Evolutionary conservation across 1,139 yeast genomes (phyloP), one percentile per base, ranked within the genome.

Genomic region (Candida glucosophila): DNA sequence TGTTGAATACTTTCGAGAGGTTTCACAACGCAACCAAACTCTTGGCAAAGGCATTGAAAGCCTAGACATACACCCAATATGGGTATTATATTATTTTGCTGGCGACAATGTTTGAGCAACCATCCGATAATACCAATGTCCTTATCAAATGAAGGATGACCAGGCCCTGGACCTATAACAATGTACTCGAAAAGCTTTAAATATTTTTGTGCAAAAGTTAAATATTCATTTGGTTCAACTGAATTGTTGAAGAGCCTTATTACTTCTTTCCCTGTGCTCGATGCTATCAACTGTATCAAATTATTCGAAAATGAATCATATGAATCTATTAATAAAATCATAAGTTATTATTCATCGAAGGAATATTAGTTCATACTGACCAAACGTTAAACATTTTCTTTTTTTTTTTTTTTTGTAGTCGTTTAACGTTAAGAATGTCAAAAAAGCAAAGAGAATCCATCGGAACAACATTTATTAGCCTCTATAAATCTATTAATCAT

Each of bases 101-200:
- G 28, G 1, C 35, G 23, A 5, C 46, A 22, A 29, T 47, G 58
- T 22, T 43, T 50, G 29, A 52, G 69, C 13, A 82, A 40, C 43
- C 65, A 62, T 4, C 73, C 70, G n/a, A 86, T 69, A 5, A 86
- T 66, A 1, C 96, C 97, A 14, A 81, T 73, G 44, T 88, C 97
- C 1, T 47, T 35, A 0, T 63, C 47, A 22, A 58, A 66, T 3
- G 57, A 55, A 0, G 98, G 98, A 39, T 81, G 75, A 0, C 99
- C 99, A 0, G 99, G 99, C 0, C 99, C 99, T 0, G 99, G 99
- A 0, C 98, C 98, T 9, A 90, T 67, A 0, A 90, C 76, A 4
- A 92, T 65, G 24, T 85, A 86, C 31, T 80, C 83, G 40, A 85
- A 78, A n/a, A 58, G 46, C 3, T 53, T 48, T 11, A 68, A 36